Percentiles rank a stretch among this genome's conserved stretches.
Conservation (phyloP, 345 rosid species). For the Dipteronia sinensis region DNA sequence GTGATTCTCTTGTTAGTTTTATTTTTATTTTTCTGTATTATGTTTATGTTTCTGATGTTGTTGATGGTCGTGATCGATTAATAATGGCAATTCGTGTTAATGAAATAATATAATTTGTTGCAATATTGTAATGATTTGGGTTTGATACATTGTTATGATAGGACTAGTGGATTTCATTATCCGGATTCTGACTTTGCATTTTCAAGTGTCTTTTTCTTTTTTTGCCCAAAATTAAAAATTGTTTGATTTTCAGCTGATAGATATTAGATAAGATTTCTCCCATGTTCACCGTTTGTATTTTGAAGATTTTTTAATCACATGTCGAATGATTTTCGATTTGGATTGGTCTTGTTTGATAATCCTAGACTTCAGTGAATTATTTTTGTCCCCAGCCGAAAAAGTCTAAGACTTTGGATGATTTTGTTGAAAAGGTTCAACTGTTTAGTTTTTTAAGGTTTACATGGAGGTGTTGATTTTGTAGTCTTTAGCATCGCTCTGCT, state of each 20-base stretch:
- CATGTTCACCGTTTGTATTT: not conserved
- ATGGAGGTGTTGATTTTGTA: not conserved
- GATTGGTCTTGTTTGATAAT: conserved; percentile 1
- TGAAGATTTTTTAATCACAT: not conserved
- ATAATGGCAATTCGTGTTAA: too few relatives aligned
- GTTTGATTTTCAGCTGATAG: not conserved
- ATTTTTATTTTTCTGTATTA: not conserved
- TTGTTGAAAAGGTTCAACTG: not conserved
- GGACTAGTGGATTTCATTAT: too few relatives aligned
- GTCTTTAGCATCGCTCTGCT: not conserved
- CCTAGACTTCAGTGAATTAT: not conserved
- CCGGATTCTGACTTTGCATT: too few relatives aligned
- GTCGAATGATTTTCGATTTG: not conserved
- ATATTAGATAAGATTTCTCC: not conserved
- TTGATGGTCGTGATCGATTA: not conserved
- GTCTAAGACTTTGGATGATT: not conserved
- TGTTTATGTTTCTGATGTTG: too few relatives aligned
- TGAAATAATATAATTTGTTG: too few relatives aligned
- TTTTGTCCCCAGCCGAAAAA: not conserved
- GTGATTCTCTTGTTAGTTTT: not conserved
- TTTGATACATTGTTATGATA: not conserved
- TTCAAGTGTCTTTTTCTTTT: not conserved
- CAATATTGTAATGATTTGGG: not conserved
- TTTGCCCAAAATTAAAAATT: not conserved
- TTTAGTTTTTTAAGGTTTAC: not conserved